These are phyloP conservation scores for Yamadazyma atlantica DNA, from an alignment of 1,139 yeast genomes.

Conservation along the genomic window DNA sequence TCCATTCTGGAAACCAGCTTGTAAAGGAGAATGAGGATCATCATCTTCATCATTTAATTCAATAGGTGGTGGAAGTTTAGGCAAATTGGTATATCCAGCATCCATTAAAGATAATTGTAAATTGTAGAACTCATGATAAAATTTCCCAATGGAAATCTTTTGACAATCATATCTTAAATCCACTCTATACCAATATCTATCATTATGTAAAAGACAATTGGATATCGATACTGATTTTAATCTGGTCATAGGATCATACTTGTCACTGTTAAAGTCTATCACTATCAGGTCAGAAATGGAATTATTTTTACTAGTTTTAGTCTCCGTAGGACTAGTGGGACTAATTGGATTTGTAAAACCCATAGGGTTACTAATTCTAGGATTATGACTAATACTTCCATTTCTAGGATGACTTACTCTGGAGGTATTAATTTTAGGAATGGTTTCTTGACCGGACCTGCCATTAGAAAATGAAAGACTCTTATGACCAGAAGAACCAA, in stretches of 20 bases:
- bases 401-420: neutral
- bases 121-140: slow-evolving; percentile 46
- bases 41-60: slow-evolving; percentile 19
- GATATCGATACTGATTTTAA: slow-evolving; percentile 24
- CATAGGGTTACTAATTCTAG: slow-evolving; percentile 1
- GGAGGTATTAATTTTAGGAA: slow-evolving; percentile 1
- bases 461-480: neutral
- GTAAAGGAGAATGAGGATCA: slow-evolving; percentile 6
- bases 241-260: slow-evolving; percentile 7
- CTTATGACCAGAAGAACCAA: neutral
- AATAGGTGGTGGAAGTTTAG: slow-evolving; percentile 46
- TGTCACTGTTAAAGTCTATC: slow-evolving; percentile 4
- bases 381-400: slow-evolving; percentile 1
- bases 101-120: slow-evolving; percentile 29
- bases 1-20: neutral
- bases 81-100: slow-evolving; percentile 21
- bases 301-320: neutral
- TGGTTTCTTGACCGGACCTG: neutral
- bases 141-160: slow-evolving; percentile 34
- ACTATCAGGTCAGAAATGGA: neutral
- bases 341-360: slow-evolving; percentile 6
- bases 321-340: slow-evolving; percentile 5
- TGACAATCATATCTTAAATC: slow-evolving; percentile 36
- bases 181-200: slow-evolving; percentile 45
- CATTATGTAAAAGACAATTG: slow-evolving; percentile 37